phyloP scores from a whole-genome alignment of 805 yeast species.

The Torulaspora gathmanii region DNA sequence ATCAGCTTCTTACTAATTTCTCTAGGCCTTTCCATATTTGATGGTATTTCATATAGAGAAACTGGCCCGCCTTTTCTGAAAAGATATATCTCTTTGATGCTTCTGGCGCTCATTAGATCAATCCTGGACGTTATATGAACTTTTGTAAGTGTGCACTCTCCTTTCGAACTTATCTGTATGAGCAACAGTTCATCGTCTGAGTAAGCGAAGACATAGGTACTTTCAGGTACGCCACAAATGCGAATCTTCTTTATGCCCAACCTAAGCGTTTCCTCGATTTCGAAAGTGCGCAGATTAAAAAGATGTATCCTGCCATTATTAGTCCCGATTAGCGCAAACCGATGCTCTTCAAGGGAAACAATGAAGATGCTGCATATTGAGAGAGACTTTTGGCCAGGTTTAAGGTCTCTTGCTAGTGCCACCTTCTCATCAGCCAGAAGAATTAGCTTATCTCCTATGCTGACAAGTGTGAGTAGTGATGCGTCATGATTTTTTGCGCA shows the following conservation, averaged over 20 bases:
- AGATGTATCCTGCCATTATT: conserved; percentile 18
- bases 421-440: conserved; percentile 4
- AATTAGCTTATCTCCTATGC: conserved; percentile 8
- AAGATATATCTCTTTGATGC: not conserved
- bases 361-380: conserved; percentile 4
- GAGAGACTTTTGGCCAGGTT: not conserved
- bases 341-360: not conserved
- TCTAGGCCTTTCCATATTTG: not conserved
- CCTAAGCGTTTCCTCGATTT: conserved; percentile 3
- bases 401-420: not conserved
- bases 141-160: conserved; percentile 1
- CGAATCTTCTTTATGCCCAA: conserved; percentile 10
- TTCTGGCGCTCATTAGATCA: conserved; percentile 2
- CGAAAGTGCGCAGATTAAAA: conserved; percentile 7
- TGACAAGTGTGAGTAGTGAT: conserved; percentile 10
- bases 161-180: not conserved
- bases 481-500: conserved; percentile 6
- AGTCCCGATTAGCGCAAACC: conserved; percentile 16
- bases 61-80: conserved; percentile 2
- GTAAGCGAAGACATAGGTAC: conserved; percentile 7
- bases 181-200: conserved; percentile 12
- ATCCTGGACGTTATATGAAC: conserved; percentile 2
- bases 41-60: conserved; percentile 3
- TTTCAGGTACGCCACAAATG: conserved; percentile 10
- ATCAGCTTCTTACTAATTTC: conserved; percentile 1